Base-by-base conservation (phyloP, 306 rosid species). In the Dryas drummondii region DNA sequence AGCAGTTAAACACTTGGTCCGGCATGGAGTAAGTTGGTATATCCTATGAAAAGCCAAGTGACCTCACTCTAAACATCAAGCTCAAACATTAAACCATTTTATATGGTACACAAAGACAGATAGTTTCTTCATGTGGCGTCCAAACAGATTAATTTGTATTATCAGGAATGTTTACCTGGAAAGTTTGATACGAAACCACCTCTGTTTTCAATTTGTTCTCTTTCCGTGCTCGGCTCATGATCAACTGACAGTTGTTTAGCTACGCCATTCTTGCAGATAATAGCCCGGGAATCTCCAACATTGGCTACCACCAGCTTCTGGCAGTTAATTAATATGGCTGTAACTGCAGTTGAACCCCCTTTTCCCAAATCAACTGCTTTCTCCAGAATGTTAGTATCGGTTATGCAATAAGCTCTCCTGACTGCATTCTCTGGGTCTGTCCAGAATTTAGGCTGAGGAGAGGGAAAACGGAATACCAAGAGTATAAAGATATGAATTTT, bases 261-360 rank as follows among this genome's bases (percentile, higher is more conserved):
- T 70, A 55, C 65, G 2, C 98, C 98, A 48, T 90, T 87, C 82
- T 67, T 72, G 66, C 84, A 84, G 75, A 92, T 62, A 60, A 96
- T 89, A 66, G 99, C 99, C 27, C 99, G 85, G 74, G 99, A 96
- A 85, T 96, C 99, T 52, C 99, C 98, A 37, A 96, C 79, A 49
- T 96, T 96, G 40, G 97, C 99, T 61, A 96, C 96, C 45, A 96
- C 81, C 73, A 92, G 82, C 87, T 79, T 85, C 26, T 81, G 84
- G 80, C 99, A 87, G 80, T 96, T 82, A 9, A 96, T 89, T 80
- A 96, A 72, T 84, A 96, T 92, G 60, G 99, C 99, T 9, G 99
- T 92, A 46, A 96, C 99, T 45, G 99, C 99, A 57, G 99, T 96
- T 66, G 99, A 96, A 69, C 99, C 99, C 16, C 98, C 99, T 80